A percentile compares a stretch with the other conserved stretches of the same genome.
These are phyloP conservation scores for Marchantia polymorpha DNA, from an alignment of 225 moss, liverwort and hornwort genomes.

Conservation along the genomic window DNA sequence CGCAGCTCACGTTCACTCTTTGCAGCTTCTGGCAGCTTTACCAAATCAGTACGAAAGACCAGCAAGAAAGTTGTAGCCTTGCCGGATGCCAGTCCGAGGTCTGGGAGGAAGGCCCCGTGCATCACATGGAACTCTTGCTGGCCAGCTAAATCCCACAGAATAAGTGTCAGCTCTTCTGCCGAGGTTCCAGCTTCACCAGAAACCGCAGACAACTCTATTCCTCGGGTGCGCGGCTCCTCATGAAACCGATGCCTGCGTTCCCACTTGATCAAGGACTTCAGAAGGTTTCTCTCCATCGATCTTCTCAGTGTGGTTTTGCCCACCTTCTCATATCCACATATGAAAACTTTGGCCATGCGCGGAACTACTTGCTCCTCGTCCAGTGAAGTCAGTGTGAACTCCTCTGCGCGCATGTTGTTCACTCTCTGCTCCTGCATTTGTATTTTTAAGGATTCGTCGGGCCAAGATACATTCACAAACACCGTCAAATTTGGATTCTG, in stretches of 20 bases:
- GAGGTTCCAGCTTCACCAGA: neutral
- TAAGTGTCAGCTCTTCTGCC: neutral
- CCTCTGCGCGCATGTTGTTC: neutral
- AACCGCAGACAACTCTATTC: neutral
- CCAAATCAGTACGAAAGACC: neutral
- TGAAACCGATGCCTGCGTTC: neutral
- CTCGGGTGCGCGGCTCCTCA: neutral
- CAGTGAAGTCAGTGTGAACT: neutral
- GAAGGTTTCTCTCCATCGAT: neutral
- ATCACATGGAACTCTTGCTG: constrained; percentile 14
- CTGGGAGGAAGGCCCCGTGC: constrained; percentile 7
- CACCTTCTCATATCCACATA: neutral
- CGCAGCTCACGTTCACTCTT: neutral
- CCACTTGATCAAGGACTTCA: neutral
- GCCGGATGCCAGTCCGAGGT: neutral
- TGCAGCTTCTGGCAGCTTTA: too few relatives aligned
- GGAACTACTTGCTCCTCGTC: neutral
- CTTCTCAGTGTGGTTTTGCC: constrained; percentile 12
- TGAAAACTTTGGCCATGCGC: neutral
- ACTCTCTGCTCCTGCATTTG: neutral
- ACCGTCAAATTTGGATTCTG: neutral
- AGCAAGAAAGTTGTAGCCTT: constrained; percentile 8
- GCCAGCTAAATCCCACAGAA: constrained; percentile 10
- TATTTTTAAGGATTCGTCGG: neutral
- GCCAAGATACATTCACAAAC: neutral